Conservation (phyloP, 2,329 filamentous ascomycete genomes). For the Didymella keratinophila region DNA sequence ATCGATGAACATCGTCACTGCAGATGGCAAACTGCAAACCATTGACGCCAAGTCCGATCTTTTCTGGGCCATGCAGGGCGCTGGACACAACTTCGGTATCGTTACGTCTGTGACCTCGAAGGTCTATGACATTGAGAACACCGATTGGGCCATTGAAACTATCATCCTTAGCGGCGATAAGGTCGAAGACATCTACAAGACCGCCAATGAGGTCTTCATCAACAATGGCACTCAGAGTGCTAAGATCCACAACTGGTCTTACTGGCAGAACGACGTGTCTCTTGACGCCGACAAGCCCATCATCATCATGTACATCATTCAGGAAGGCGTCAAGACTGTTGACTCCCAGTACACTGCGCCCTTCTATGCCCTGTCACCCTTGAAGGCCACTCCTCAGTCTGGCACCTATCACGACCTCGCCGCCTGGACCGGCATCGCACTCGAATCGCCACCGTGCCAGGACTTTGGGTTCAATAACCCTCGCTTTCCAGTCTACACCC, state of each 20-base stretch:
- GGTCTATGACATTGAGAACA: constrained; percentile 50
- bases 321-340: constrained; percentile 34
- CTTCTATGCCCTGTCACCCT: constrained; percentile 29
- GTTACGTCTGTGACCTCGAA: constrained; percentile 56
- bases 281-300: constrained; percentile 29
- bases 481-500: constrained; percentile 35
- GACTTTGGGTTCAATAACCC: constrained; percentile 38
- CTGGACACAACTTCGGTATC: constrained; percentile 67
- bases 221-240: constrained; percentile 55
- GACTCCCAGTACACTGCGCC: constrained; percentile 32
- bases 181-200: constrained; percentile 58
- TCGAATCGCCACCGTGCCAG: constrained; percentile 38
- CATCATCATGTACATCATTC: constrained; percentile 36
- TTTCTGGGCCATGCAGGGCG: constrained; percentile 65
- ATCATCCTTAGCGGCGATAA: constrained; percentile 53
- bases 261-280: constrained; percentile 32
- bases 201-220: constrained; percentile 57
- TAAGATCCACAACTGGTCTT: constrained; percentile 43
- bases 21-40: constrained; percentile 56
- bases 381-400: constrained; percentile 22
- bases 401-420: constrained; percentile 35
- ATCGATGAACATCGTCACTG: constrained; percentile 62
- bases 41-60: constrained; percentile 57
- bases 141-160: constrained; percentile 34
- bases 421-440: constrained; percentile 33